Evolutionary conservation across 1,284 basidiomycete species (phyloP).

Genomic region (Ceratobasidium sp.): DNA sequence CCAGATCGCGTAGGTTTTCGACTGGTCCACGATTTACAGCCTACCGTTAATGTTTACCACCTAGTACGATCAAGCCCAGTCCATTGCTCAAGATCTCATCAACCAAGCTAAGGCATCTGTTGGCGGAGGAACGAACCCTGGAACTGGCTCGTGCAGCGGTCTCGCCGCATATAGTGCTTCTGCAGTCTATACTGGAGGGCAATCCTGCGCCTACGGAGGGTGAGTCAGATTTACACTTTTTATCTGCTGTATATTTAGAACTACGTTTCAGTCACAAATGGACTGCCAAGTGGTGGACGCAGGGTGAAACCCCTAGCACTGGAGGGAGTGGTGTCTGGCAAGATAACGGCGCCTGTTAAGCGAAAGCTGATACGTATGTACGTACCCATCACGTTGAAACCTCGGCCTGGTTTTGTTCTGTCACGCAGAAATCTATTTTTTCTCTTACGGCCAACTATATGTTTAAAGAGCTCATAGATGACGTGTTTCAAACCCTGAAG

Average conservation of each 20-base stretch:
- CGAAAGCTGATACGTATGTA: background rate
- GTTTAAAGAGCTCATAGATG: no score
- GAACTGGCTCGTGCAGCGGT: constrained; percentile 39
- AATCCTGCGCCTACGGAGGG: constrained; percentile 48
- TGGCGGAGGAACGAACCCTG: constrained; percentile 37
- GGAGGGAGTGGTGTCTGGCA: constrained; percentile 44
- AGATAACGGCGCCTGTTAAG: constrained; percentile 37
- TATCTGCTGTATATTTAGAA: background rate
- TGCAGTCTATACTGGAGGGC: constrained; percentile 49
- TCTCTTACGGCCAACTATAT: background rate
- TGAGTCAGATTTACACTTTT: background rate
- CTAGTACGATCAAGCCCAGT: constrained; percentile 40
- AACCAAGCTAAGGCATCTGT: constrained; percentile 24
- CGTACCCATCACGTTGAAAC: constrained; percentile 1
- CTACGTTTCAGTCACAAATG: constrained; percentile 33
- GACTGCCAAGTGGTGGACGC: constrained; percentile 51
- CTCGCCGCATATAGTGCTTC: constrained; percentile 42
- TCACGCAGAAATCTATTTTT: background rate
- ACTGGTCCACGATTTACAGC: background rate
- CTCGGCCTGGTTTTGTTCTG: background rate
- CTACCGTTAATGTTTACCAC: background rate
- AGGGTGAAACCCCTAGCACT: constrained; percentile 49
- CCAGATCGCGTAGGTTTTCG: constrained; percentile 33
- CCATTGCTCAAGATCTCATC: constrained; percentile 32
- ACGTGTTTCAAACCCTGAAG: no score